These are phyloP conservation scores for Ceratocystiopsis minuta DNA, from an alignment of 2,329 filamentous ascomycete species.

Conservation along the genomic window DNA sequence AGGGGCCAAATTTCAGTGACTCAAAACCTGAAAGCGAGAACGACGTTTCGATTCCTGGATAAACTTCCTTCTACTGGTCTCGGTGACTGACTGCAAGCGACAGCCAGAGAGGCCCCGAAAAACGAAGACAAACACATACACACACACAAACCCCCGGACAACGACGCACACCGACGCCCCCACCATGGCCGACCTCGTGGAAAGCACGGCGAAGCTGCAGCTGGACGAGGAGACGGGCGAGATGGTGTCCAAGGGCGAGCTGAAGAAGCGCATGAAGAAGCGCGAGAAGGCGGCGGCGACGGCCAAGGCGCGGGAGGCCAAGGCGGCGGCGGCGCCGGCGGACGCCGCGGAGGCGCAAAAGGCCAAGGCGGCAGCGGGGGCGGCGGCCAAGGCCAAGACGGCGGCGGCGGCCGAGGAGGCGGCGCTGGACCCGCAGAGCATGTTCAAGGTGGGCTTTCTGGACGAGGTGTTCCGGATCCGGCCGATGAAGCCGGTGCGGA, in stretches of 20 bases:
- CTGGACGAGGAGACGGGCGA: slow-evolving; percentile 47
- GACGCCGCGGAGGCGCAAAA: slow-evolving; percentile 7
- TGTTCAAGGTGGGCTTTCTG: slow-evolving; percentile 69
- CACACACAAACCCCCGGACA: too few relatives aligned
- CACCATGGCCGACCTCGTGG: slow-evolving; percentile 29
- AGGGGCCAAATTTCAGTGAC: too few relatives aligned
- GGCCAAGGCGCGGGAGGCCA: slow-evolving; percentile 17
- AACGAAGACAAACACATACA: too few relatives aligned
- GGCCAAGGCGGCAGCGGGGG: slow-evolving; percentile 12
- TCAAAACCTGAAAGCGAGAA: too few relatives aligned
- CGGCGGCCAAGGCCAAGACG: slow-evolving; percentile 15
- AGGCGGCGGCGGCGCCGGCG: slow-evolving; percentile 13
- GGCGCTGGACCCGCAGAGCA: slow-evolving; percentile 40
- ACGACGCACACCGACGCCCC: not conserved
- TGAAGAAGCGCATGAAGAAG: slow-evolving; percentile 41
- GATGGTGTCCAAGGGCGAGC: slow-evolving; percentile 44
- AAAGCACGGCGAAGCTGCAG: slow-evolving; percentile 36
- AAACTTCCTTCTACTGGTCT: too few relatives aligned
- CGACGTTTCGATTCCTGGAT: too few relatives aligned
- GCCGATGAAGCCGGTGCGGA: slow-evolving; percentile 42
- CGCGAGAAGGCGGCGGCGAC: slow-evolving; percentile 38
- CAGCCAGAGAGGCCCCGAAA: too few relatives aligned
- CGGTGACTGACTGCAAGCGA: too few relatives aligned
- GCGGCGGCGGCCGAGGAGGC: slow-evolving; percentile 24
- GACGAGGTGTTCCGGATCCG: slow-evolving; percentile 52